Evolutionary conservation across 2,329 filamentous ascomycete genomes (phyloP), one percentile per base, ranked within the genome.

Genomic region (Fusarium burgessii): DNA sequence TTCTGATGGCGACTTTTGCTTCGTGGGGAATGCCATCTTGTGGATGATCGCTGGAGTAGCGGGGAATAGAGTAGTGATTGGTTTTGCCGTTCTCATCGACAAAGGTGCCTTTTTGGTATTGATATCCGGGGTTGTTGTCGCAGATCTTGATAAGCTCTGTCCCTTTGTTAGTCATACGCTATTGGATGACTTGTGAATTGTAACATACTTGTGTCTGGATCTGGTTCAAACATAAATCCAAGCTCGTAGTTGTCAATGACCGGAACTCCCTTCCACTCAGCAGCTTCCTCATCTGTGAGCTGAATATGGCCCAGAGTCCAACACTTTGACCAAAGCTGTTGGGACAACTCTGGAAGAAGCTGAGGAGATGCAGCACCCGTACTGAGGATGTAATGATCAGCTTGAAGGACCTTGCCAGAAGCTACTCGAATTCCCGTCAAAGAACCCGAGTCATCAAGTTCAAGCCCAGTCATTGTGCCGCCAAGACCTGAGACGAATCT

Each of bases 211-310:
- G 61, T 64, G 6, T 64, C 61, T 1, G 41, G 46, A 20, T 64
- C 61, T 0, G 61, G 61, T 0, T 64, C 61, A 47, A 64, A 64
- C 61, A 64, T 64, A 17, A 64, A 64, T 7, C 61, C 61, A 9
- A 64, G 61, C 3, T 64, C 61, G 12, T 47, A 64, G 27, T 64
- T 55, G 10, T 64, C 33, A 15, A 64, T 64, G 0, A 64, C 58
- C 0, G 61, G 61, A 4, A 64, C 41, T 1, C 61, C 61, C 10
- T 54, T 42, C 61, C 58, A 64, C 9, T 47, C 33, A 3, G 35
- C 35, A 25, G 58, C 58, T 0, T 64, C 61, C 2, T 42, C 29
- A 17, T 56, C 47, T 0, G 58, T 62, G 2, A 64, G 61, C 5
- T 64, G 58, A 0, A 64, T 62, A 29, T 64, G 61, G 0, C 47